Base-by-base conservation (phyloP, 805 yeast genomes). In the Starmerella asiatica region DNA sequence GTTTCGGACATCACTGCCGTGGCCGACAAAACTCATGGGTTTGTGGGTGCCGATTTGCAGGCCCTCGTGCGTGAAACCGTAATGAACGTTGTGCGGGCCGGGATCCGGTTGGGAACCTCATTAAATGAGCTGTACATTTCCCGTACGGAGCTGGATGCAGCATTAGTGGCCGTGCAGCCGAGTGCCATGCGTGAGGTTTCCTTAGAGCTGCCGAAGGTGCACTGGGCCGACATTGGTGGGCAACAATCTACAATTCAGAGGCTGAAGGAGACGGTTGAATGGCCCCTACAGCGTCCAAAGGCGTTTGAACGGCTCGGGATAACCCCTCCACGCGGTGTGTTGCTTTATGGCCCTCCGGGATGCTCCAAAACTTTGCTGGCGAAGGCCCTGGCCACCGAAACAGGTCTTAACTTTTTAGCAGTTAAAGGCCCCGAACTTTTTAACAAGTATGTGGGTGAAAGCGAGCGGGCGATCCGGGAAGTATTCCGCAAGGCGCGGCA, bases 341-440 rank as follows among this genome's bases (percentile, higher is more conserved):
- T 91, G 34, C 64, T 91, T 17, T 91, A 91, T 58, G 99, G 99
- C 0, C 99, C 99, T 1, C 97, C 98, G 0, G 98, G 98, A 14
- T 88, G 97, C 63, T 86, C 96, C 9, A 88, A 88, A 54, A 88
- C 98, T 0, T 61, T 88, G 45, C 83, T 94, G 0, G 97, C 96
- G 2, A 88, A 88, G 55, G 96, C 96, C 0, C 62, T 88, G 23
- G 97, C 97, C 0, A 81, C 94, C 0, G 98, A 88, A 60, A 79
- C 95, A 1, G 96, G 96, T 0, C 70, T 88, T 36, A 88, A 88
- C 53, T 88, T 88, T 58, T 59, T 88, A 38, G 94, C 97, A 0
- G 94, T 88, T 6, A 91, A 91, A 58, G 98, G 98, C 1, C 98
- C 98, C 0, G 98, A 88, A 58, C 73, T 88, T 26, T 79, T 88